Conservation (phyloP, 176 grass and related monocot genomes). For the Guadua angustifolia region DNA sequence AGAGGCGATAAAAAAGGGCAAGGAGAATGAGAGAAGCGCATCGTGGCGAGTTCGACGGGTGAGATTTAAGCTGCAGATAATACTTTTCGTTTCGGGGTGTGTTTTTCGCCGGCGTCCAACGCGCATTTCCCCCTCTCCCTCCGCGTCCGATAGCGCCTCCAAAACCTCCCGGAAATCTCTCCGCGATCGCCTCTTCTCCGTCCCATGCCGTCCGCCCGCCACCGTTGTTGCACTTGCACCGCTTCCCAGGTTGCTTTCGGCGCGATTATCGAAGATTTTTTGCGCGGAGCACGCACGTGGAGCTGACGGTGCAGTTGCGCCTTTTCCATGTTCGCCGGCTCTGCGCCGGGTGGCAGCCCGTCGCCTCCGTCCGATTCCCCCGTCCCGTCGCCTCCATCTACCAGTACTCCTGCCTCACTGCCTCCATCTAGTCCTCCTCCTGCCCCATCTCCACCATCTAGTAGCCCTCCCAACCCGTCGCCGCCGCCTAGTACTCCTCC, state of each 20-base stretch:
- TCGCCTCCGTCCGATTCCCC: constrained; percentile 7
- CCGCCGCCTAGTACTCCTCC: not conserved
- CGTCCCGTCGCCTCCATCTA: not conserved
- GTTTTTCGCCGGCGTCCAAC: not conserved
- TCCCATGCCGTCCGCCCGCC: not conserved
- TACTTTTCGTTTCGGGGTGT: not conserved
- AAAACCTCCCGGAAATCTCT: not conserved
- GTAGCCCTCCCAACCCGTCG: not conserved
- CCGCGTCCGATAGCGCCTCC: not conserved
- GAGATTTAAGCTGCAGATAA: constrained; percentile 3
- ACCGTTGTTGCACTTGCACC: not conserved
- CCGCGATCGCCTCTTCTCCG: not conserved
- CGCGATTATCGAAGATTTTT: not conserved
- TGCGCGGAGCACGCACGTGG: not conserved
- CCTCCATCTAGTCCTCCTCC: not conserved
- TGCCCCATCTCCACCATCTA: not conserved
- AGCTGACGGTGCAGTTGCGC: not conserved
- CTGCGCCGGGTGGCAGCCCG: not conserved
- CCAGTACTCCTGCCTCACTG: too few species aligned
- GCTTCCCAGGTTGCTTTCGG: not conserved
- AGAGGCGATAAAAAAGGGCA: not conserved
- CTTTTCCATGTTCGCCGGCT: constrained; percentile 18
- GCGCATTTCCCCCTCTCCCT: not conserved
- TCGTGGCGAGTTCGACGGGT: not conserved
- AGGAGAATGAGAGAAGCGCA: not conserved